Conservation (phyloP, 495 filamentous ascomycete species). For the Daldinia caldariorum region DNA sequence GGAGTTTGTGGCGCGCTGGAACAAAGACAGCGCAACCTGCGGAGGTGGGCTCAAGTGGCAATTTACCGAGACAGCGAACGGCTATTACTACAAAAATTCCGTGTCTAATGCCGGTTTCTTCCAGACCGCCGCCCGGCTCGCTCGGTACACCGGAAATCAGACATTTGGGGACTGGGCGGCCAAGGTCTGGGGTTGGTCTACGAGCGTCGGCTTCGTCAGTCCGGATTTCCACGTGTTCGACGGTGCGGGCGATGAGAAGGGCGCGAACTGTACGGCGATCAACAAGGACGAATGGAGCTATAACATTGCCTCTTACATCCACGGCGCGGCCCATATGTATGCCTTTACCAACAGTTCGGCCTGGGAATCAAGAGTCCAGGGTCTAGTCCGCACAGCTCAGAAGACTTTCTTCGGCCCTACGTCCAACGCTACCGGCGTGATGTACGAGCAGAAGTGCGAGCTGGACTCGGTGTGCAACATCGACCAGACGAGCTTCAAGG, state of each 20-base stretch:
- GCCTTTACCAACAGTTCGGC: constrained; percentile 66
- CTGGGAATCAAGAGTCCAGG: constrained; percentile 69
- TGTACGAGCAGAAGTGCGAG: constrained; percentile 80
- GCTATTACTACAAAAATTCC: constrained; percentile 84
- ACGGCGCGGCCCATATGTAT: constrained; percentile 81
- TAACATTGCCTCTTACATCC: constrained; percentile 76
- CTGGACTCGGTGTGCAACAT: constrained; percentile 68
- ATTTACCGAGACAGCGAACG: constrained; percentile 77
- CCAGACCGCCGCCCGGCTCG: constrained; percentile 79
- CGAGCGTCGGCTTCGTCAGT: constrained; percentile 68
- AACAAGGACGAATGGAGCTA: constrained; percentile 78
- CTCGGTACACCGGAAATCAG: constrained; percentile 76
- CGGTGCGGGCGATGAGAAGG: constrained; percentile 68
- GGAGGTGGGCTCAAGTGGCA: constrained; percentile 87
- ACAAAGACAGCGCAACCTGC: constrained; percentile 72
- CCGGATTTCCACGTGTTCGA: constrained; percentile 72
- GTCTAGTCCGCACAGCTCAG: constrained; percentile 62
- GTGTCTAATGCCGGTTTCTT: constrained; percentile 83
- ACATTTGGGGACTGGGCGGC: constrained; percentile 80
- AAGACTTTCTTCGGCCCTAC: constrained; percentile 66
- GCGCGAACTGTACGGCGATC: constrained; percentile 66
- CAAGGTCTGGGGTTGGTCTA: constrained; percentile 76
- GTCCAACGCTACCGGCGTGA: constrained; percentile 61
- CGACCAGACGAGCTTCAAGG: constrained; percentile 81
- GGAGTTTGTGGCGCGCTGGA: constrained; percentile 71